These are phyloP conservation scores for Podaxis rugospora DNA, from an alignment of 768 basidiomycete genomes.

Conservation along the genomic window DNA sequence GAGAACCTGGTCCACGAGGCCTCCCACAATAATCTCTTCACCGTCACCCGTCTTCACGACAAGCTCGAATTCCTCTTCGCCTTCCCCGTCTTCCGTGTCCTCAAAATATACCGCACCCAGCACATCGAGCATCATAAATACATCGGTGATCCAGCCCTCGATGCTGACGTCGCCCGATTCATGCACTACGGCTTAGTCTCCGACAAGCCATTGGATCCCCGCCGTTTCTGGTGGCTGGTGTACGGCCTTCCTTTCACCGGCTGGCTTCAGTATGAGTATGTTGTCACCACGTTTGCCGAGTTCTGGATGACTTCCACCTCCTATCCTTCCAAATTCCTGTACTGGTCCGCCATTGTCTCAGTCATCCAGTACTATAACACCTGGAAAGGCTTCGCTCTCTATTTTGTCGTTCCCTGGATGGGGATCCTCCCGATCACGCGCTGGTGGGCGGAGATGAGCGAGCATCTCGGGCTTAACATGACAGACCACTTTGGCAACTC, in stretches of 20 bases:
- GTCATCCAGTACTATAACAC: not conserved
- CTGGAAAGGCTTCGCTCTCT: constrained; percentile 5
- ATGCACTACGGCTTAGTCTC: constrained; percentile 7
- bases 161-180: constrained; percentile 1
- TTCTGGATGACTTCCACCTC: constrained; percentile 6
- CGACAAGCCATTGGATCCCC: not conserved
- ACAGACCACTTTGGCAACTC: constrained; percentile 7
- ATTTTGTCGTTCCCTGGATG: constrained; percentile 6
- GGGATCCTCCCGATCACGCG: not conserved
- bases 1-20: constrained; percentile 6
- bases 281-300: constrained; percentile 2
- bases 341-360: not conserved
- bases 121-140: constrained; percentile 6
- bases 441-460: constrained; percentile 6
- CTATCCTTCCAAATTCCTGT: constrained; percentile 3
- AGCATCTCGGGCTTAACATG: constrained; percentile 9
- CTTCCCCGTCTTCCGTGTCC: constrained; percentile 5
- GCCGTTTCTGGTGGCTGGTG: constrained; percentile 4
- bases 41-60: constrained; percentile 3
- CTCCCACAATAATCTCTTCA: constrained; percentile 6
- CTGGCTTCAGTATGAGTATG: constrained; percentile 4
- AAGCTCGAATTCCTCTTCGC: constrained; percentile 5
- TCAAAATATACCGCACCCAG: constrained; percentile 7
- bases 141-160: constrained; percentile 5
- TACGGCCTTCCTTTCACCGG: constrained; percentile 4